These are phyloP conservation scores for Santalum album DNA, from an alignment of 164 flowering plant genomes.

Conservation along the genomic window DNA sequence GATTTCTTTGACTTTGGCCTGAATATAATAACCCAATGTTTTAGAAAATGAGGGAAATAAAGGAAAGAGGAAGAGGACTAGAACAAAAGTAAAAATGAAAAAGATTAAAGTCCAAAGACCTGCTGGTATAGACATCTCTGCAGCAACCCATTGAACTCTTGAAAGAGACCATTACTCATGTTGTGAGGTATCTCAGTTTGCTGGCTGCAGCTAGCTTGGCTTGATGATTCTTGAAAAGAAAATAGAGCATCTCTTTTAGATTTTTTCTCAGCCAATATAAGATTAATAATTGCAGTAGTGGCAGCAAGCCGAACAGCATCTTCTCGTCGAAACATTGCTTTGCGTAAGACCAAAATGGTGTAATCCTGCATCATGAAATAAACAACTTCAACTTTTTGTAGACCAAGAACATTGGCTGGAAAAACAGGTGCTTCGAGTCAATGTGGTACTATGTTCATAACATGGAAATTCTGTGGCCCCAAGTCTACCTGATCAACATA, in stretches of 20 bases:
- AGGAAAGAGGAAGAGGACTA: background rate
- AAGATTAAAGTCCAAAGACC: slow-evolving; percentile 29
- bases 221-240: slow-evolving; percentile 67
- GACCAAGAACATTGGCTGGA: background rate
- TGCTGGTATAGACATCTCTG: slow-evolving; percentile 83
- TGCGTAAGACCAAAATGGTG: slow-evolving; percentile 59
- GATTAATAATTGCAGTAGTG: slow-evolving; percentile 48
- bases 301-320: slow-evolving; percentile 66
- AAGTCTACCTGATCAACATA: no score
- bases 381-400: background rate
- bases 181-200: slow-evolving; percentile 38
- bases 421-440: background rate
- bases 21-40: slow-evolving; percentile 13
- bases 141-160: slow-evolving; percentile 72
- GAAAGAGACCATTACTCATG: slow-evolving; percentile 44
- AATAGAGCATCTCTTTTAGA: slow-evolving; percentile 27
- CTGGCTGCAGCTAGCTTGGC: slow-evolving; percentile 93
- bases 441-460: no score
- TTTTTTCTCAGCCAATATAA: slow-evolving; percentile 50
- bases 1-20: slow-evolving; percentile 64
- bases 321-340: slow-evolving; percentile 83
- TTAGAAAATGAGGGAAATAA: background rate
- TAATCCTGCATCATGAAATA: slow-evolving; percentile 46
- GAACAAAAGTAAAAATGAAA: background rate
- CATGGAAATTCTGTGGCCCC: no score